Percentiles rank a stretch among this genome's conserved stretches.
These are phyloP conservation scores for Wickerhamiella siamensis DNA, from an alignment of 805 yeast genomes.

Conservation along the genomic window DNA sequence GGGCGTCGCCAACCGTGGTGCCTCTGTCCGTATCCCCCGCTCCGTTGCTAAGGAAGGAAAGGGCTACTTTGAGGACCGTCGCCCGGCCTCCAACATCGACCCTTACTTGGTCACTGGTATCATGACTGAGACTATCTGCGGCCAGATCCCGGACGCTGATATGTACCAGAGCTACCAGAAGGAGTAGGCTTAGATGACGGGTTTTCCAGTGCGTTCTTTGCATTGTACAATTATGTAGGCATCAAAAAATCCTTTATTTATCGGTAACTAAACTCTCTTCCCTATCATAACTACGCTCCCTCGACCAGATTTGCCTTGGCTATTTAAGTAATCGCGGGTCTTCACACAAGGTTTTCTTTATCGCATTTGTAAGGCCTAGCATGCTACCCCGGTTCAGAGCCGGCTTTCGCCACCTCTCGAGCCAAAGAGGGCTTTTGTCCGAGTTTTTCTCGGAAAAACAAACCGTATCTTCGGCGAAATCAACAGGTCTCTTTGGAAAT, in stretches of 20 bases:
- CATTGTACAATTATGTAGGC: background rate
- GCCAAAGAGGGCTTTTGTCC: background rate
- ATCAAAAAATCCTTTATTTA: background rate
- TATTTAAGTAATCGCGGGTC: too few relatives aligned
- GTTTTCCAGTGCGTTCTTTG: background rate
- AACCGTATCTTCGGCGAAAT: background rate
- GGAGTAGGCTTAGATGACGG: slow-evolving; percentile 2
- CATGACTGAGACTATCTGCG: slow-evolving; percentile 92
- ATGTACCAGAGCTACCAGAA: slow-evolving; percentile 32
- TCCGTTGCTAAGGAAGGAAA: slow-evolving; percentile 94
- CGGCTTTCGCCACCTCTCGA: background rate
- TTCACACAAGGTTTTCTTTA: slow-evolving; percentile 3
- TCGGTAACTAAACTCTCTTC: too few relatives aligned
- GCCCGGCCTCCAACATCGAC: slow-evolving; percentile 99
- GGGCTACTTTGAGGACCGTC: slow-evolving; percentile 98
- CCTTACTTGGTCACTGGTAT: slow-evolving; percentile 98
- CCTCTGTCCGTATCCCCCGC: slow-evolving; percentile 97
- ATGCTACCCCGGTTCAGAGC: background rate
- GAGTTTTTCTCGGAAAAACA: background rate
- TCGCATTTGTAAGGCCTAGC: too few relatives aligned
- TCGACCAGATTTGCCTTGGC: too few relatives aligned
- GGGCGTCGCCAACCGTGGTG: slow-evolving; percentile 99
- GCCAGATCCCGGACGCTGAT: slow-evolving; percentile 88
- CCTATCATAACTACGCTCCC: too few relatives aligned
- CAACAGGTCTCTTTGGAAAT: slow-evolving; percentile 58